Evolutionary conservation across 225 moss, liverwort and hornwort genomes (phyloP).

Genomic region (Thuidium tamariscinum): DNA sequence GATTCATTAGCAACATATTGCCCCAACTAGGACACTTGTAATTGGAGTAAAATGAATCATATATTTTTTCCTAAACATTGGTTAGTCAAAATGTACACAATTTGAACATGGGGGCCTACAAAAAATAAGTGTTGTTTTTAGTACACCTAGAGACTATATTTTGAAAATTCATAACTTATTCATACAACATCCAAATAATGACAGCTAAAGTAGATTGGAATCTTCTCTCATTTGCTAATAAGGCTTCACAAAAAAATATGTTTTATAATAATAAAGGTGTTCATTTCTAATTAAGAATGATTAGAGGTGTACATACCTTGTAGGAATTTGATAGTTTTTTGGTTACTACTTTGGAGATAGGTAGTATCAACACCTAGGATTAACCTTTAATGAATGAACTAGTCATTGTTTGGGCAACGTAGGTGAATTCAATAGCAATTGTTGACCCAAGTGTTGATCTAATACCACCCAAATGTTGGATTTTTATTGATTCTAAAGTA

Average conservation of each 20-base stretch:
- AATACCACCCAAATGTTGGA: too few species aligned
- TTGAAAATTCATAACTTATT: not conserved
- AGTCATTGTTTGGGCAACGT: too few species aligned
- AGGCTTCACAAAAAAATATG: not conserved
- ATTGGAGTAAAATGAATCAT: not conserved
- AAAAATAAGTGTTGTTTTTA: not conserved
- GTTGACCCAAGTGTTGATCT: too few species aligned
- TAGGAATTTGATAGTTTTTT: not conserved
- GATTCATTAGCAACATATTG: not conserved
- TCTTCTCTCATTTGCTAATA: not conserved
- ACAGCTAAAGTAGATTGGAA: not conserved
- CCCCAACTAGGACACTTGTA: not conserved
- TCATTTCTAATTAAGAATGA: not conserved
- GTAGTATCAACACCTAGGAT: not conserved
- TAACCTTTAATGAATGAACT: not conserved
- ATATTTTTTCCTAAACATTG: not conserved
- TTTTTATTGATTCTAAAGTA: too few species aligned
- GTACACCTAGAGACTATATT: not conserved
- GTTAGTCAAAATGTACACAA: not conserved
- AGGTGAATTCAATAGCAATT: too few species aligned
- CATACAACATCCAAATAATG: not conserved
- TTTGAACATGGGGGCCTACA: not conserved
- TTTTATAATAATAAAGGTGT: not conserved
- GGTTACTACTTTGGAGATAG: not conserved
- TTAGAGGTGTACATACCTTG: not conserved